phyloP scores from a whole-genome alignment of 768 basidiomycete species.

The Leucocoprinus sp. region DNA sequence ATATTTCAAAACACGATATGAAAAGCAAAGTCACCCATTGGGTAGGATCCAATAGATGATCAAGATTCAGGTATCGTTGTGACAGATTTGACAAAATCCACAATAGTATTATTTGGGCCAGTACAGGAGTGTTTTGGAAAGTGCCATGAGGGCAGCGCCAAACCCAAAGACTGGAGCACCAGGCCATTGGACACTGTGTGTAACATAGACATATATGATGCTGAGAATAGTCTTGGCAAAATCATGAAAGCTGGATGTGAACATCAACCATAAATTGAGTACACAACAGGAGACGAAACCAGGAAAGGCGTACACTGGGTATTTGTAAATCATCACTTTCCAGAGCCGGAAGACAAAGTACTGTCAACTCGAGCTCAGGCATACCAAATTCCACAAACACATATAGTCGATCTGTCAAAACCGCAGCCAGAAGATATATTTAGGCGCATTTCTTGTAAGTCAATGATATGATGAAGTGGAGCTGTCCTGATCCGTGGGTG shows the following conservation, averaged over 20 bases:
- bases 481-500: too few species aligned
- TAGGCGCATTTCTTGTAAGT: slow-evolving; percentile 11
- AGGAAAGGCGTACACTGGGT: slow-evolving; percentile 57
- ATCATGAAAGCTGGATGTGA: slow-evolving; percentile 61
- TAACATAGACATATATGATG: slow-evolving; percentile 66
- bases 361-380: neutral
- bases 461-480: slow-evolving; percentile 1
- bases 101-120: slow-evolving; percentile 75
- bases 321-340: slow-evolving; percentile 62
- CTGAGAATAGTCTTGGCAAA: slow-evolving; percentile 73
- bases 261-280: too few species aligned
- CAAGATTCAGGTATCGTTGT: slow-evolving; percentile 49
- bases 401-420: slow-evolving; percentile 27
- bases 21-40: slow-evolving; percentile 51
- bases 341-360: slow-evolving; percentile 43
- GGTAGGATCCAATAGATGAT: slow-evolving; percentile 65
- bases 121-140: slow-evolving; percentile 83
- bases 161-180: slow-evolving; percentile 72
- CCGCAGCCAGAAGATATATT: neutral
- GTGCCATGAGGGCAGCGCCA: slow-evolving; percentile 65
- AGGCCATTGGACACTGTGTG: slow-evolving; percentile 52
- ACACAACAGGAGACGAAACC: neutral
- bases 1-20: neutral
- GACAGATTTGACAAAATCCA: slow-evolving; percentile 63
- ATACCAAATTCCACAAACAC: slow-evolving; percentile 11